Base-by-base conservation (phyloP, 345 rosid species). In the Cardamine resedifolia region DNA sequence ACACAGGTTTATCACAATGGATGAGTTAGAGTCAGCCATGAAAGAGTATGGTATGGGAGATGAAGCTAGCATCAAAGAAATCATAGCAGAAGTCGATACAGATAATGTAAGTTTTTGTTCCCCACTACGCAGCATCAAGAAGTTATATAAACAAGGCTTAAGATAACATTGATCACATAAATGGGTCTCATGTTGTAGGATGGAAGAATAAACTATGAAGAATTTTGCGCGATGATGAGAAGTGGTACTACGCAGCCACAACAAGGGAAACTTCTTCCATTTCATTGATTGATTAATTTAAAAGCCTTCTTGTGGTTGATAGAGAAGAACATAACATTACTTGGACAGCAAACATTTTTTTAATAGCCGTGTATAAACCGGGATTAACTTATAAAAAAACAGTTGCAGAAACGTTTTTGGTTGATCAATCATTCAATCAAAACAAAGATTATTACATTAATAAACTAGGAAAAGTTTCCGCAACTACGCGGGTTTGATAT, bases 21-120 rank as follows among this genome's bases (percentile, higher is more conserved):
- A 94, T 71, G 97, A 91, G 65, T 57, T 91, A 10, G 92, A 87
- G 76, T 74, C 77, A 16, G 97, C 98, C 2, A 89, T 94, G 96
- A 84, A 85, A 72, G 95, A 91, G 45, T 82, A 94, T 33, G 92
- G 95, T 60, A 85, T 86, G 81, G 90, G 92, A 15, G 92, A 89
- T 80, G 94, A 84, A 74, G 83, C 79, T 70, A 90, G 83, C 77
- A 89, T 93, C 76, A 84, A 72, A 78, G 90, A 86, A 73, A 80
- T 91, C 55, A 87, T 94, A 60, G 84, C 88, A 0, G 96, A 91
- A 78, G 98, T 89, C 6, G 96, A 94, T 74, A 79, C 91, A 28
- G 96, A 94, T 76, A 83, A 93, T 76, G 98, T 88, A 79, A 82
- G 89, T 76, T 47, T 15, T 33, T 14, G 5, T 56, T 58, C 20